Base-by-base conservation (phyloP, 2,329 filamentous ascomycete species). In the Alternaria burnsii region DNA sequence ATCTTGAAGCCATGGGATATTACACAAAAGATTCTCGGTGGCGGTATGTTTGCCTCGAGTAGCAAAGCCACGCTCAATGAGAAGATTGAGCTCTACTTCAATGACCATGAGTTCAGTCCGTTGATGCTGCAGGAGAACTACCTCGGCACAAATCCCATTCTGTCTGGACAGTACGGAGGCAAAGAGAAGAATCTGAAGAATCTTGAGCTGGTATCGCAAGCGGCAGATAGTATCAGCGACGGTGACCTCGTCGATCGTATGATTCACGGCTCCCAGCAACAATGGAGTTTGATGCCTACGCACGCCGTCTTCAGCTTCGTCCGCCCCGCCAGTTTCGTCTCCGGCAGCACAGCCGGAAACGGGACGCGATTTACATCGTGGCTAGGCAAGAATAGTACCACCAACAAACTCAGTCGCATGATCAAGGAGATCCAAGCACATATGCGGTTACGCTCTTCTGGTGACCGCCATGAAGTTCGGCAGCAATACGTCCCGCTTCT, bases 51-150 rank as follows among this genome's bases (percentile, higher is more conserved):
- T 79, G 86, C 91, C 24, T 86, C 89, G 5, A 88, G 89, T 51
- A 96, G 93, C 80, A 96, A 92, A 68, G 84, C 92, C 3, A 97
- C 93, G 0, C 82, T 99, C 36, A 98, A 98, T 76, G 94, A 99
- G 78, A 99, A 99, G 84, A 95, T 96, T 64, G 94, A 99, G 80
- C 87, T 99, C 1, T 99, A 99, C 79, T 99, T 99, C 84, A 98
- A 99, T 78, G 95, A 99, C 72, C 95, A 99, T 74, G 95, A 99
- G 72, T 97, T 98, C 81, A 97, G 93, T 73, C 95, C 90, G 74
- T 84, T 99, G 54, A 98, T 99, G 95, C 89, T 99, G 47, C 95
- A 99, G 77, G 96, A 99, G 78, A 99, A 99, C 75, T 99, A 99
- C 71, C 85, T 99, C 12, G 90, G 88, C 64, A 93, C 93, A 2